These are phyloP conservation scores for Teratosphaeria viscida DNA, from an alignment of 2,329 filamentous ascomycete species.

Conservation along the genomic window DNA sequence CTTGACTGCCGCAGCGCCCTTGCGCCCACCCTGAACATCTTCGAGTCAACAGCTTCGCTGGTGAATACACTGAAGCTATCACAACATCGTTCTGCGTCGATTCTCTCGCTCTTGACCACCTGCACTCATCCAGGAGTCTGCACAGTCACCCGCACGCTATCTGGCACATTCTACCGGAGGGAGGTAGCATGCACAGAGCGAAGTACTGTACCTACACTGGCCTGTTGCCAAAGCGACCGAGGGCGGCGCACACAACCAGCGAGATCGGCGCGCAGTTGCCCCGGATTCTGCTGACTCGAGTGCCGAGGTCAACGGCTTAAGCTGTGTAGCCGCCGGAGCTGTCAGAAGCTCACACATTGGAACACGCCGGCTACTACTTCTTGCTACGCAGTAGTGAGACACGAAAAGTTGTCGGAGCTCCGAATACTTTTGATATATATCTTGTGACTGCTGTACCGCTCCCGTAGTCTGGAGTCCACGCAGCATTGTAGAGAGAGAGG, in stretches of 20 bases:
- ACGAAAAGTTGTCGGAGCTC: not conserved
- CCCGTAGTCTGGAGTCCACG: not conserved
- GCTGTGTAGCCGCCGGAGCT: not conserved
- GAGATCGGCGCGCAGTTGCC: not conserved
- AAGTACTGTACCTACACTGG: no score
- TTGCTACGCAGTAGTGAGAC: not conserved
- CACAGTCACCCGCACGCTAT: not conserved
- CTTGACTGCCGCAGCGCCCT: slow-evolving; percentile 20
- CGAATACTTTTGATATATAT: not conserved
- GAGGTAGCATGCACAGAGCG: not conserved
- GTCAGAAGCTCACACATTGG: not conserved
- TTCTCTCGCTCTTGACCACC: not conserved
- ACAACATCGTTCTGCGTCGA: slow-evolving; percentile 1
- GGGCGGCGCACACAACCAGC: not conserved
- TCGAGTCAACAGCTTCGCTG: not conserved
- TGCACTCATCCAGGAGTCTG: not conserved
- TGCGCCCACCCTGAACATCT: slow-evolving; percentile 20
- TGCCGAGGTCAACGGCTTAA: not conserved
- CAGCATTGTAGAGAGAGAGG: not conserved
- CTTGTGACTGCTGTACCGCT: not conserved
- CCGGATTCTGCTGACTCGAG: not conserved
- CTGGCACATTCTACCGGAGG: not conserved
- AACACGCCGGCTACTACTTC: not conserved
- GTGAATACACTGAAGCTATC: slow-evolving; percentile 3
- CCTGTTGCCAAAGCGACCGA: not conserved